These are phyloP conservation scores for Mycena amicta DNA, from an alignment of 768 basidiomycete genomes.

Conservation along the genomic window DNA sequence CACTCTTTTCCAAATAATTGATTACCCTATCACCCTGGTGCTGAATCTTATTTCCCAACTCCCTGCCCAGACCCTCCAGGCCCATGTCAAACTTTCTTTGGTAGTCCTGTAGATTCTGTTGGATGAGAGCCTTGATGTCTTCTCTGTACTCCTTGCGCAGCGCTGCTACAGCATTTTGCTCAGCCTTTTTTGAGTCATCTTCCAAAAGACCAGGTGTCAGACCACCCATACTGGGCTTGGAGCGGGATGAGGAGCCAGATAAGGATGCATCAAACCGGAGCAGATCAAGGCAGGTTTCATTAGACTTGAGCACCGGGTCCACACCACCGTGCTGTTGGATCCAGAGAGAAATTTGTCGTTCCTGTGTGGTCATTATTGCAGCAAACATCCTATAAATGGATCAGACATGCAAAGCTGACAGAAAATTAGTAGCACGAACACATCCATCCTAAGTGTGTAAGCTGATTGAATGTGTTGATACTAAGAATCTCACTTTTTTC, in stretches of 20 bases:
- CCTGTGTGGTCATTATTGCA: neutral
- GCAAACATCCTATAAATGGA: neutral
- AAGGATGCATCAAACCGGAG: neutral
- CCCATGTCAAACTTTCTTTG: constrained; percentile 2
- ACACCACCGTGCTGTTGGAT: constrained; percentile 24
- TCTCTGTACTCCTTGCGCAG: constrained; percentile 18
- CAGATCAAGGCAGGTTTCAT: neutral
- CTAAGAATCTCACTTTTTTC: neutral
- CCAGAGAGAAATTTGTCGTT: neutral
- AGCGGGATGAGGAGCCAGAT: neutral
- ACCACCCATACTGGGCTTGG: neutral
- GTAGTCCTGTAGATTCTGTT: neutral
- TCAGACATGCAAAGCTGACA: neutral
- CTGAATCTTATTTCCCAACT: constrained; percentile 19
- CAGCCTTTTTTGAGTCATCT: neutral
- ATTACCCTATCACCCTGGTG: constrained; percentile 11
- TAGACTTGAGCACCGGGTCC: neutral
- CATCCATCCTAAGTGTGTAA: neutral
- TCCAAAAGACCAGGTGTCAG: neutral
- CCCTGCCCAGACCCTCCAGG: constrained; percentile 24
- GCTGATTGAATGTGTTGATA: neutral
- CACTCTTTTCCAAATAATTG: constrained; percentile 16
- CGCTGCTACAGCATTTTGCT: constrained; percentile 12
- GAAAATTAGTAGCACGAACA: neutral
- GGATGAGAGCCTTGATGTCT: constrained; percentile 5